A percentile compares a stretch with the other conserved stretches of the same genome.
phyloP scores from a whole-genome alignment of 2,329 filamentous ascomycete species.

The Aspergillus proliferans region DNA sequence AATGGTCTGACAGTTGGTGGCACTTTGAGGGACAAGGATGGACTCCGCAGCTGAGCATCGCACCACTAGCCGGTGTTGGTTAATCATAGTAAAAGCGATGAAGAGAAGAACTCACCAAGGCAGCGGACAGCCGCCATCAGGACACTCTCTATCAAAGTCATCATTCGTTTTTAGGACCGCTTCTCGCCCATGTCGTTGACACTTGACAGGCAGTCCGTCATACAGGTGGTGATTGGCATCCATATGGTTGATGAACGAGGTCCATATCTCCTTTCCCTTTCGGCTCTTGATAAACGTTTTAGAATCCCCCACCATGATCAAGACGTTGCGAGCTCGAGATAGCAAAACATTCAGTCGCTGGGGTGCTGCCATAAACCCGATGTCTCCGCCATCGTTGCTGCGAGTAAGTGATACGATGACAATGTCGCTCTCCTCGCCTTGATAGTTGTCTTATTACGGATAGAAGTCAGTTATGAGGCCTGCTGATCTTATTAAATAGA shows the following conservation, averaged over 20 bases:
- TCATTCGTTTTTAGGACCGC: conserved; percentile 43
- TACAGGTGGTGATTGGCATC: conserved; percentile 48
- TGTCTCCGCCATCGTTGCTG: conserved; percentile 58
- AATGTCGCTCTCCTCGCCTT: conserved; percentile 70
- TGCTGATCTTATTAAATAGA: background rate
- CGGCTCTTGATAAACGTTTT: conserved; percentile 57
- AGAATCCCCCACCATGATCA: conserved; percentile 67
- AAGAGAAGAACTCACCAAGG: conserved; percentile 47
- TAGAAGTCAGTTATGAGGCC: background rate
- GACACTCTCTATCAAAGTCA: conserved; percentile 58
- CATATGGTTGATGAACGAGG: conserved; percentile 51
- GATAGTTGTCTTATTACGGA: conserved; percentile 60
- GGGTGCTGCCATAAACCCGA: conserved; percentile 63
- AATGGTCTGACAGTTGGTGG: conserved; percentile 57
- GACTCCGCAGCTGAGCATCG: conserved; percentile 48
- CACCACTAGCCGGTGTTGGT: conserved; percentile 28
- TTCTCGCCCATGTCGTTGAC: conserved; percentile 52
- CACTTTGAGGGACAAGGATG: conserved; percentile 58
- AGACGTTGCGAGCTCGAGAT: conserved; percentile 57
- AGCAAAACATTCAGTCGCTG: conserved; percentile 66
- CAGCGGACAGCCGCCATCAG: conserved; percentile 63
- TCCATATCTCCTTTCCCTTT: conserved; percentile 55
- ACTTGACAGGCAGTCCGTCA: conserved; percentile 56
- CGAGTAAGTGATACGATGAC: conserved; percentile 63
- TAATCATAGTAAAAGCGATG: background rate